Percentiles rank a stretch among this genome's conserved stretches.
Evolutionary conservation across 2,329 filamentous ascomycete genomes (phyloP).

Genomic region (Setomelanomma holmii): DNA sequence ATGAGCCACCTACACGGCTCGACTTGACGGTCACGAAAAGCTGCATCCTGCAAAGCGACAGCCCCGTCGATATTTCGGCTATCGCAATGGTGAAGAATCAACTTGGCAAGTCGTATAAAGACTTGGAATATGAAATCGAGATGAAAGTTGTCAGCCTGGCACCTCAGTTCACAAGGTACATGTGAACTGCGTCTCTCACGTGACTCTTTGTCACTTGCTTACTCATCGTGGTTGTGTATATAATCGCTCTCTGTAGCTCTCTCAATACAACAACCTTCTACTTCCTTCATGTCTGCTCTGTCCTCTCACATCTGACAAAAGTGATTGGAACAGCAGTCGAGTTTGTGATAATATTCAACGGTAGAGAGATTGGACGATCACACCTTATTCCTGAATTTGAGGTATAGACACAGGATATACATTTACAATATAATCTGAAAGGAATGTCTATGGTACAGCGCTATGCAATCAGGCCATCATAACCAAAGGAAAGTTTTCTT

Average conservation of each 20-base stretch:
- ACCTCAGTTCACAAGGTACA: too few relatives aligned
- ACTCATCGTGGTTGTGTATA: too few relatives aligned
- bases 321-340: conserved; percentile 17
- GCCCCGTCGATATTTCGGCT: conserved; percentile 2
- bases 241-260: too few relatives aligned
- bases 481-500: not conserved
- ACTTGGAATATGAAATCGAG: conserved; percentile 9
- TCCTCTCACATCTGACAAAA: too few relatives aligned
- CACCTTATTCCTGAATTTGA: not conserved
- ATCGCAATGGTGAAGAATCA: not conserved
- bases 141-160: too few relatives aligned
- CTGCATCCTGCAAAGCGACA: not conserved
- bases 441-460: not conserved
- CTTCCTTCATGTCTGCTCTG: too few relatives aligned
- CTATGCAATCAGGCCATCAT: not conserved
- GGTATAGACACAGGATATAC: too few relatives aligned
- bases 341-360: conserved; percentile 12
- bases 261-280: too few relatives aligned
- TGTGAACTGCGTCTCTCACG: too few relatives aligned
- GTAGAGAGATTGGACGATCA: conserved; percentile 2
- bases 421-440: too few relatives aligned
- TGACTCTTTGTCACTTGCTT: too few relatives aligned
- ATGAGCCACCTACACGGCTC: not conserved
- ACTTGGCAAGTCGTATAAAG: conserved; percentile 10
- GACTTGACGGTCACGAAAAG: not conserved